Conservation (phyloP, 179 eudicot genomes). For the Camellia oleifera region DNA sequence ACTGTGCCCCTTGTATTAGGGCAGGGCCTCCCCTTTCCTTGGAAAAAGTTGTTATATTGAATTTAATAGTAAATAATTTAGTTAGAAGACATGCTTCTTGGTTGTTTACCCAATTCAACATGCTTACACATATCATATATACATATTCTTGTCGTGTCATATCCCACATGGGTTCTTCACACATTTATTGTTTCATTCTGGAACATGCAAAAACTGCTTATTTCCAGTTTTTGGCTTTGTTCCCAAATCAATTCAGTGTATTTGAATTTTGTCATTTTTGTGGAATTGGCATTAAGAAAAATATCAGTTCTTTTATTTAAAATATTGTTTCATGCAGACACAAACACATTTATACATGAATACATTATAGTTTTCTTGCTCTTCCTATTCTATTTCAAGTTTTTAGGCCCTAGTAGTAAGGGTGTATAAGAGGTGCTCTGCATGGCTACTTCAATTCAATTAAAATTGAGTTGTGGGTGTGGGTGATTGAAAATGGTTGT, state of each 20-base stretch:
- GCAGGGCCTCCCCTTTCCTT: no score
- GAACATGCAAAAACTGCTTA: not conserved
- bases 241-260: no score
- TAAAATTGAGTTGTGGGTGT: not conserved
- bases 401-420: not conserved
- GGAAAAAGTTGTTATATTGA: no score
- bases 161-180: no score
- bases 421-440: not conserved
- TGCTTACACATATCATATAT: no score
- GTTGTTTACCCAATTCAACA: no score
- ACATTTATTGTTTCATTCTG: no score
- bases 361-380: not conserved
- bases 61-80: no score
- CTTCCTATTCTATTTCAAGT: not conserved
- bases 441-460: not conserved
- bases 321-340: not conserved
- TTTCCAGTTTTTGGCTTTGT: not conserved
- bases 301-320: not conserved
- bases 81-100: no score
- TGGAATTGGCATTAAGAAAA: not conserved
- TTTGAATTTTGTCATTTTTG: not conserved
- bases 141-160: no score
- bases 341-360: not conserved
- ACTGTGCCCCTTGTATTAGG: no score
- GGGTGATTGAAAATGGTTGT: not conserved